Percentiles rank a stretch among this genome's conserved stretches.
These are phyloP conservation scores for Rhodotorula sp. DNA, from an alignment of 1,284 basidiomycete genomes.

Conservation along the genomic window DNA sequence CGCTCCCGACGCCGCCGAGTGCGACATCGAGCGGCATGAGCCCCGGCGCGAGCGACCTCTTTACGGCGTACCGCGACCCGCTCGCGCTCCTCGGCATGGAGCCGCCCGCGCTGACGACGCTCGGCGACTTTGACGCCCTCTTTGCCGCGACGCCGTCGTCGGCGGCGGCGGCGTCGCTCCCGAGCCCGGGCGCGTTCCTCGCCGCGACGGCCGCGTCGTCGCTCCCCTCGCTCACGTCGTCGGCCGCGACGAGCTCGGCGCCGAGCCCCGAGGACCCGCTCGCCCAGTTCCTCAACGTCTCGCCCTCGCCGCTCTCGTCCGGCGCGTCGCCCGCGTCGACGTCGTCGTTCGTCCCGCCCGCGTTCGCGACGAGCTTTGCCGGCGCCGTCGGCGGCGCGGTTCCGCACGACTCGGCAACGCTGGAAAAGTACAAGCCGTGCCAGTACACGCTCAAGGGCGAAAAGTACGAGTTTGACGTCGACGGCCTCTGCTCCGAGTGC, in stretches of 20 bases:
- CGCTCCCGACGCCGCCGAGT: neutral
- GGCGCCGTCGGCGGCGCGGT: neutral
- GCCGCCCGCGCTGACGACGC: conserved; percentile 11
- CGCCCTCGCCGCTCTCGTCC: conserved; percentile 1
- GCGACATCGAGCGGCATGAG: neutral
- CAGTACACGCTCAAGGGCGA: neutral
- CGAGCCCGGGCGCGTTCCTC: neutral
- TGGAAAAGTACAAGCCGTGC: too few species aligned
- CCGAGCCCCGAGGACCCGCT: conserved; percentile 1
- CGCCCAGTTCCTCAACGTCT: conserved; percentile 2
- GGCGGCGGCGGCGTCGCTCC: neutral
- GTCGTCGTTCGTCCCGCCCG: neutral
- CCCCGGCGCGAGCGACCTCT: conserved; percentile 1
- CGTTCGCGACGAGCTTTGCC: neutral
- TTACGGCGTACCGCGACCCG: conserved; percentile 38
- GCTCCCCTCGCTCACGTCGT: neutral
- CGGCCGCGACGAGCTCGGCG: neutral
- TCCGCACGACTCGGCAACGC: neutral
- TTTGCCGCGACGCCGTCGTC: conserved; percentile 14
- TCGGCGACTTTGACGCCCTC: conserved; percentile 34
- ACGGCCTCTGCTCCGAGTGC: conserved; percentile 37
- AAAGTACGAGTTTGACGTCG: conserved; percentile 41
- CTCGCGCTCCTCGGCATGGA: conserved; percentile 22
- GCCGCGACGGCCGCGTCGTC: neutral
- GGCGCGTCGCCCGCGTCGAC: neutral